Evolutionary conservation across 1,284 basidiomycete genomes (phyloP), one percentile per base, ranked within the genome.

Genomic region (Apiotrichum domesticum): DNA sequence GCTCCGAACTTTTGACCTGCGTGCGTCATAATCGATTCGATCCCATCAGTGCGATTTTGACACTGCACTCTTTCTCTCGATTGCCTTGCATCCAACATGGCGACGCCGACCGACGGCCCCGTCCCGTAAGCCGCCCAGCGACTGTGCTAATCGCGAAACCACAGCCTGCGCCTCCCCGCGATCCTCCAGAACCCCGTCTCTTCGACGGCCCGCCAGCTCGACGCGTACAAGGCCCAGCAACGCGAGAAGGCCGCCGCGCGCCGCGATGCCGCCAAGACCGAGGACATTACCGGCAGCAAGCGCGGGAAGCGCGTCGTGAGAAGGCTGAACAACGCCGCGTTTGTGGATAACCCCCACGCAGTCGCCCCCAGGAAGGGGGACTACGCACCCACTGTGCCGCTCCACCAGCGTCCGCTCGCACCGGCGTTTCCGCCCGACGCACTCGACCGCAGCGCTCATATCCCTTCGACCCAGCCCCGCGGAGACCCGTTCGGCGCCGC

Each of bases 161-260:
- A 32, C 46, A 76, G 74, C 14, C 63, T 76, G 3, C 69, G 59
- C 52, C 58, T 77, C 15, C 75, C 75, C 7, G 70, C 74, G 11
- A 77, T 77, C 59, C 63, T 77, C 6, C 71, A 73, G 58, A 75
- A 77, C 57, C 70, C 73, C 2, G 59, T 43, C 8, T 69, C 66
- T 47, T 54, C 56, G 14, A 52, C 71, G 2, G 58, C 58, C 29
- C 59, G 68, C 11, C 69, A 74, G 43, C 66, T 75, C 13, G 67
- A 71, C 39, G 69, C 74, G 0, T 66, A 72, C 63, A 71, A 71
- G 51, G 66, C 68, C 7, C 75, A 77, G 59, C 75, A 77, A 60
- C 56, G 70, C 4, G 71, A 77, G 45, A 69, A 67, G 51, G 63
- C 65, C 0, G 56, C 57, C n/a, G 74, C 74, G 14, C 52, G 67